Conservation (phyloP, 148 eudicot genomes). For the Fagopyrum homotropicum region DNA sequence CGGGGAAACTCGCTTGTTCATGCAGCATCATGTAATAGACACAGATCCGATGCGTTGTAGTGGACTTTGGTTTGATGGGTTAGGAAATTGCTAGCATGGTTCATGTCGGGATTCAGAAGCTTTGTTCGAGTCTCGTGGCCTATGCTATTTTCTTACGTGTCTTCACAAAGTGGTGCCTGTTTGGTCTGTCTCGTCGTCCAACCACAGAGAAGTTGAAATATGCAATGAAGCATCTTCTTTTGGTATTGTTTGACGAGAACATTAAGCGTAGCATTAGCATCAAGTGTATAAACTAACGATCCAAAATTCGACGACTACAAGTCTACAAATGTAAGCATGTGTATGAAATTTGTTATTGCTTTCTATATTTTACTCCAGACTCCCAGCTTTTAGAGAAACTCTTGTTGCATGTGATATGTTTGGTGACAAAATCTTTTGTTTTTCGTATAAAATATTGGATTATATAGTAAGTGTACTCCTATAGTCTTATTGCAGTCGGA, state of each 20-base stretch:
- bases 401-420: background rate
- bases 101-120: background rate
- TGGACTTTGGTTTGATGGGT: constrained; percentile 4
- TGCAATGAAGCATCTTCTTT: background rate
- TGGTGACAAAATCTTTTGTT: background rate
- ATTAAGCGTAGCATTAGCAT: constrained; percentile 1
- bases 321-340: constrained; percentile 9
- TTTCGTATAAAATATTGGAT: background rate
- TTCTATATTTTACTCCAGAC: background rate
- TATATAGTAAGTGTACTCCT: no score
- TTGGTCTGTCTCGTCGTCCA: background rate
- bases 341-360: constrained; percentile 6
- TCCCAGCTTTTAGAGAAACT: background rate
- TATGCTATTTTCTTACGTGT: background rate
- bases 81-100: background rate
- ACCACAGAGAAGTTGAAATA: background rate
- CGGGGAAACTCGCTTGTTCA: constrained; percentile 57
- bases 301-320: background rate
- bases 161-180: background rate
- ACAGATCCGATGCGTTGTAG: background rate
- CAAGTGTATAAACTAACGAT: background rate
- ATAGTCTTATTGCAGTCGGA: no score
- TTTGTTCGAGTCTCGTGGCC: background rate
- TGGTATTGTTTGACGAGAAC: background rate
- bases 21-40: constrained; percentile 68